Base-by-base conservation (phyloP, 306 rosid genomes). In the Psophocarpus tetragonolobus region DNA sequence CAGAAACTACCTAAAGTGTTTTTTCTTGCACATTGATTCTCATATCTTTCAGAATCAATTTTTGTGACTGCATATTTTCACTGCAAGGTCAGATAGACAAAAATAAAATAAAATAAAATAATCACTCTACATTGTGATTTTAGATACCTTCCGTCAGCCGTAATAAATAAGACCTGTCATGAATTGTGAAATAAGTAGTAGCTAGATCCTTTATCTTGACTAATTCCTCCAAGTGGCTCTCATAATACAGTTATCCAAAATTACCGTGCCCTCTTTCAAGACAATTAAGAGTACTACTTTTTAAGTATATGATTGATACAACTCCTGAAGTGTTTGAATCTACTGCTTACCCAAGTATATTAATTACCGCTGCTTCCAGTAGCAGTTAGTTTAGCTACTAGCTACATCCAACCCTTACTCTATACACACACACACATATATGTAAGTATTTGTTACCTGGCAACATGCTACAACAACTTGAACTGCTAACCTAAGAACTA, bases 151-250 rank as follows among this genome's bases (percentile, higher is more conserved):
- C 51, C 18, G 15, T 44, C 18, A 3, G 17, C 51, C 1, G 2
- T 44, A 44, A 44, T 14, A 44, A 44, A 44, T 44, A 44, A 44
- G 15, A 4, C 6, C 4, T 44, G 17, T 1, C 15, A 17, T 44
- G 20, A 44, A 13, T 44, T 15, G 53, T 47, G 20, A 81, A 68
- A 57, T 23, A 73, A 60, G 35, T 48, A 53, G 66, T 75, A 68
- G 36, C 27, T 50, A 17, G 45, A 63, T 30, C 42, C 65, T 33
- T 21, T 24, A n/a, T 51, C 17, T 23, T 6, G 14, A 39, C 50
- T 42, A 73, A 65, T 42, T 67, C 35, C 17, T 51, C 66, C 41
- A 44, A 41, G 44, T 77, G 21, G 53, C 21, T 47, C 53, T n/a
- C 44, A 71, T 23, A 30, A 63, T 47, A 30, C 79, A 41, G 53